Base-by-base conservation (phyloP, 805 yeast species). In the Candida tallmaniae region DNA sequence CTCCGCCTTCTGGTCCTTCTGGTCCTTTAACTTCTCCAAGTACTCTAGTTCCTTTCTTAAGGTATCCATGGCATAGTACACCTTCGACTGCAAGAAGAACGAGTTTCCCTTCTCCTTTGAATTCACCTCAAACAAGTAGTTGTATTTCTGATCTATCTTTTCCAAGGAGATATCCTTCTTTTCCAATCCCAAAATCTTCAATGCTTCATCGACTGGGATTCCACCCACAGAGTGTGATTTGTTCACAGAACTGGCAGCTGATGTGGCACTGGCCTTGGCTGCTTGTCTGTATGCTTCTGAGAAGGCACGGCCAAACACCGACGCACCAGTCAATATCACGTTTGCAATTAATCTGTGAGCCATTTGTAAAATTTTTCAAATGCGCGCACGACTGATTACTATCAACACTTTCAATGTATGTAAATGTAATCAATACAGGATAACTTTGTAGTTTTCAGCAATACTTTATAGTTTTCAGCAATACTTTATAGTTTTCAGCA, bases 271-370 rank as follows among this genome's bases (percentile, higher is more conserved):
- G 35, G 89, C 89, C 34, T 90, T 85, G 12, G 97, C 96, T 2
- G 95, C 95, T 64, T 93, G 97, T 52, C 81, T 83, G 70, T 90
- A 93, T 0, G 98, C 97, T 58, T 88, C 95, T n/a, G 87, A 73
- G 58, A 93, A 93, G 0, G 98, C 98, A 48, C 85, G 77, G 38
- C 97, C 97, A 54, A 93, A 88, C 20, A 90, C 97, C 48, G 86
- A 81, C 4, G 97, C 94, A 38, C 97, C 97, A 7, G 97, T 89
- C 52, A 89, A 76, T 31, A 88, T 73, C 44, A 93, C 96, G 60
- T 85, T 90, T 45, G 85, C 86, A 36, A 90, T 54, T 38, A 94
- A 73, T 68, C 97, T 78, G 60, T 93, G 96, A 42, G 98, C 97
- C 97, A 67, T 66, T 14, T 5, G 34, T 26, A 7, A 35, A 35